Evolutionary conservation across 2,329 filamentous ascomycete species (phyloP).

Genomic region (Harringtonia lauricola): DNA sequence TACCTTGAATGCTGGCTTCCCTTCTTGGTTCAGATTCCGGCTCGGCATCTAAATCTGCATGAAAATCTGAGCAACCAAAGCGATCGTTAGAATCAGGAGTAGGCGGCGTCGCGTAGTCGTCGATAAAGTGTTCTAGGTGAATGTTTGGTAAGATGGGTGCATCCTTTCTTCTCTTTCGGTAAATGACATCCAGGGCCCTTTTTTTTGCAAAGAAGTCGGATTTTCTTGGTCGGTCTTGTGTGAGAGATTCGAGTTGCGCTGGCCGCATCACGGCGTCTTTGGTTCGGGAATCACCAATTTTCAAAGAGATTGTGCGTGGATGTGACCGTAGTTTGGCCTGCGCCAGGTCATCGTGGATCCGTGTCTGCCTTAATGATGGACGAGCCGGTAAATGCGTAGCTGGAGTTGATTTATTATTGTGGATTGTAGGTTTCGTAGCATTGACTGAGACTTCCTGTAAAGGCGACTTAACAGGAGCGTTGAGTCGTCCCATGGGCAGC

Average conservation of each 20-base stretch:
- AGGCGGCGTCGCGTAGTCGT: neutral
- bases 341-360: too few relatives aligned
- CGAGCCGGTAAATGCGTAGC: too few relatives aligned
- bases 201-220: constrained; percentile 39
- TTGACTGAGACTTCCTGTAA: neutral
- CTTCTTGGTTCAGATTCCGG: neutral
- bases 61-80: neutral
- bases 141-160: constrained; percentile 14
- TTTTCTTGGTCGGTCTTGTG: constrained; percentile 16
- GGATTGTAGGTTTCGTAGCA: neutral
- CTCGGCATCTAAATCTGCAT: neutral
- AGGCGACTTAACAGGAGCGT: neutral
- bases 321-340: too few relatives aligned
- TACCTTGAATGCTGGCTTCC: neutral
- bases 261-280: constrained; percentile 17
- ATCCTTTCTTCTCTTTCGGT: constrained; percentile 25
- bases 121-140: constrained; percentile 23
- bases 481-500: neutral
- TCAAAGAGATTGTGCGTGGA: neutral
- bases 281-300: neutral
- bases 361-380: too few relatives aligned
- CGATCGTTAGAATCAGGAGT: neutral
- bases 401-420: neutral
- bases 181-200: constrained; percentile 42
- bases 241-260: constrained; percentile 44